Conservation (phyloP, 129 eudicot species). For the Scalesia atractyloides region DNA sequence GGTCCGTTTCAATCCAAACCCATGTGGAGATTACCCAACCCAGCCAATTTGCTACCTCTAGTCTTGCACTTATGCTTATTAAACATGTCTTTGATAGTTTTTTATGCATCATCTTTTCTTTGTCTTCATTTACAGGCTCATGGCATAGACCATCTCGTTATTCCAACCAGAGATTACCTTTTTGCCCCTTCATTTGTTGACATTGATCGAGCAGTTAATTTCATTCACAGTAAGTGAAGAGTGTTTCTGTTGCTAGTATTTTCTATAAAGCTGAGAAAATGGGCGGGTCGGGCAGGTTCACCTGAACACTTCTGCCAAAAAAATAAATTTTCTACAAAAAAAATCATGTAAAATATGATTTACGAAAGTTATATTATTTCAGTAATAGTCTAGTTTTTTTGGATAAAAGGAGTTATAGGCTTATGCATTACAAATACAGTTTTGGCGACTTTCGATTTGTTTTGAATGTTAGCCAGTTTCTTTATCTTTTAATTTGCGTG, state of each 20-base stretch:
- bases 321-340: neutral
- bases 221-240: constrained; percentile 59
- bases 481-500: neutral
- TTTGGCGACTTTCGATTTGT: neutral
- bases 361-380: neutral
- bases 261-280: neutral
- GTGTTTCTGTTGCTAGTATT: neutral
- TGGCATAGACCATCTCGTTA: constrained; percentile 82
- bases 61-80: neutral
- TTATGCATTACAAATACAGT: neutral
- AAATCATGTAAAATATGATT: neutral
- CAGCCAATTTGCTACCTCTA: neutral
- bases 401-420: neutral
- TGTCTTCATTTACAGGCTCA: constrained; percentile 54
- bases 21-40: neutral
- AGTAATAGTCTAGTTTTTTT: neutral
- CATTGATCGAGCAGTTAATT: constrained; percentile 72
- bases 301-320: neutral
- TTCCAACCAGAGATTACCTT: constrained; percentile 92
- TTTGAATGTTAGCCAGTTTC: neutral
- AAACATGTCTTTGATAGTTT: constrained; percentile 6
- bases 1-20: neutral
- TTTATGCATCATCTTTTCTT: neutral
- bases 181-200: constrained; percentile 86
- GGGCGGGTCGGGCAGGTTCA: neutral